Percentiles rank a stretch among this genome's conserved stretches.
These are phyloP conservation scores for Cynanchum wilfordii DNA, from an alignment of 257 asterid genomes.

Conservation along the genomic window DNA sequence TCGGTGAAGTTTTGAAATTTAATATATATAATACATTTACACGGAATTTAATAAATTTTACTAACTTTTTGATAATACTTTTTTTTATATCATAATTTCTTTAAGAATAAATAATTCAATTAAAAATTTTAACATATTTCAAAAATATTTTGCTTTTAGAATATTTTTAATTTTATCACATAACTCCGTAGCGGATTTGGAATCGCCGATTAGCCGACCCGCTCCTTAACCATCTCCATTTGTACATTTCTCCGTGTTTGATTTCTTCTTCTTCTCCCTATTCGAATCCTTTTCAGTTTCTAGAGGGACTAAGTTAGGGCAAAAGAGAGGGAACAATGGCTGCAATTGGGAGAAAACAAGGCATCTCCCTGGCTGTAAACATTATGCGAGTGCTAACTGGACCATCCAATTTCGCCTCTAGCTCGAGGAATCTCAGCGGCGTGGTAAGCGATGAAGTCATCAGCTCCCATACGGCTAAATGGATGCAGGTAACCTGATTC, in stretches of 20 bases:
- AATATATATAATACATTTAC: no score
- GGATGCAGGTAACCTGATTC: constrained; percentile 65
- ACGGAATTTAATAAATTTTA: no score
- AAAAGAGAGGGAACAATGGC: constrained; percentile 19
- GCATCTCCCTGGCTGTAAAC: constrained; percentile 35
- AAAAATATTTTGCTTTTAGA: no score
- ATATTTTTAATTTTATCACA: background rate
- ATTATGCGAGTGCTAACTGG: constrained; percentile 44
- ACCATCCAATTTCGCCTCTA: constrained; percentile 25
- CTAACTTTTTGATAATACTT: no score
- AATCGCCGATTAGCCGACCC: background rate
- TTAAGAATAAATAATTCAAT: no score
- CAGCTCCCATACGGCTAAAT: constrained; percentile 70
- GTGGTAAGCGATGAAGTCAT: constrained; percentile 42
- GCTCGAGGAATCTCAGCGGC: constrained; percentile 43
- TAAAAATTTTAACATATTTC: no score
- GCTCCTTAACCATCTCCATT: background rate
- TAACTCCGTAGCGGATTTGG: background rate
- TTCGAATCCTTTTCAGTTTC: background rate
- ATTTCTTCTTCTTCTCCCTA: background rate
- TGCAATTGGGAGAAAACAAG: constrained; percentile 40
- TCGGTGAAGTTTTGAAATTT: no score
- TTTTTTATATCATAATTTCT: no score
- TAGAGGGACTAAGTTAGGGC: background rate
- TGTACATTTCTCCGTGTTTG: background rate